phyloP scores from a whole-genome alignment of 2,329 filamentous ascomycete species.

The Sclerotinia sclerotiorum region DNA sequence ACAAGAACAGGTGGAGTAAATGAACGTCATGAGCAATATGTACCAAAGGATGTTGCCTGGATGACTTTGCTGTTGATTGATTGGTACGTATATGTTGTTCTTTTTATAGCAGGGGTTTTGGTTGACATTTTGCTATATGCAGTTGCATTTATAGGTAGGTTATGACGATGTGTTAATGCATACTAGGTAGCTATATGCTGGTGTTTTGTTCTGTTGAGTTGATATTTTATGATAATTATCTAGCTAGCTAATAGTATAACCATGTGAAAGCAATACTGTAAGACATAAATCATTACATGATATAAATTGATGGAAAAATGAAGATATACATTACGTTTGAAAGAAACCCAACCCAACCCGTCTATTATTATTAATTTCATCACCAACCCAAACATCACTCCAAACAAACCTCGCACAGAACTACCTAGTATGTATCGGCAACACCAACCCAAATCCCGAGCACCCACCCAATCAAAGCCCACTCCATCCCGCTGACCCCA shows the following conservation, averaged over 20 bases:
- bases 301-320: neutral
- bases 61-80: neutral
- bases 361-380: too few species aligned
- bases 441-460: neutral
- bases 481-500: constrained; percentile 18
- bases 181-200: neutral
- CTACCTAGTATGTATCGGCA: neutral
- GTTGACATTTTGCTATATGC: neutral
- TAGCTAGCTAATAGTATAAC: too few species aligned
- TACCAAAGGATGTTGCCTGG: constrained; percentile 7
- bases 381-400: neutral
- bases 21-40: constrained; percentile 1
- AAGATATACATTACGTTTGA: constrained; percentile 4
- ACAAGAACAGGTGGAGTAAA: neutral
- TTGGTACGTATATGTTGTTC: constrained; percentile 1
- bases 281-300: neutral
- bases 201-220: neutral
- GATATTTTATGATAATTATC: too few species aligned
- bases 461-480: constrained; percentile 19
- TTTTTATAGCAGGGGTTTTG: neutral
- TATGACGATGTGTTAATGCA: constrained; percentile 13
- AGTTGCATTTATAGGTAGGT: neutral
- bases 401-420: neutral
- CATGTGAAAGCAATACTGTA: neutral
- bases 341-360: neutral